phyloP scores from a whole-genome alignment of 2,329 filamentous ascomycete species.

The Rutstroemia sydowiana region DNA sequence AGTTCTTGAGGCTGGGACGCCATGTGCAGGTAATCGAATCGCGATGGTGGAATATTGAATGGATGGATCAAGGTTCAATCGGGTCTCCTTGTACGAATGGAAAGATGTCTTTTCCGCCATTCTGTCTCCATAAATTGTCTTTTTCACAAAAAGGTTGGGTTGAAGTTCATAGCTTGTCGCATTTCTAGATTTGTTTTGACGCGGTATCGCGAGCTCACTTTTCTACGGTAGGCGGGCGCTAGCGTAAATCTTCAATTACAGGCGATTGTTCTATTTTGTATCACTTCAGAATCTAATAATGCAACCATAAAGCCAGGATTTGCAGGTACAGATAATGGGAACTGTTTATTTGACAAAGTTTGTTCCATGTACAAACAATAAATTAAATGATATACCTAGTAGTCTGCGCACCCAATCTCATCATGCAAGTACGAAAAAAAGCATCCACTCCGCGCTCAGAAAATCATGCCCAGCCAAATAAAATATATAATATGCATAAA shows the following conservation, averaged over 20 bases:
- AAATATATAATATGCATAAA: background rate
- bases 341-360: background rate
- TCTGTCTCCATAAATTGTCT: slow-evolving; percentile 50
- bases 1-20: slow-evolving; percentile 27
- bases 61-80: slow-evolving; percentile 71
- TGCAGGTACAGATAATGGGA: background rate
- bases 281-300: background rate
- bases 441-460: slow-evolving; percentile 1
- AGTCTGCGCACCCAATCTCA: background rate
- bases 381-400: background rate
- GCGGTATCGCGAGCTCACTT: slow-evolving; percentile 17
- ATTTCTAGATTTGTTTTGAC: slow-evolving; percentile 19
- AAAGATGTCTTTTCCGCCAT: slow-evolving; percentile 58
- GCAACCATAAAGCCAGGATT: background rate
- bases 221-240: slow-evolving; percentile 12
- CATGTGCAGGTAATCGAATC: slow-evolving; percentile 56
- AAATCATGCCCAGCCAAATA: background rate
- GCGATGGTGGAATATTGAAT: slow-evolving; percentile 62
- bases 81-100: slow-evolving; percentile 78
- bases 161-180: slow-evolving; percentile 16
- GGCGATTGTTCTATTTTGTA: background rate
- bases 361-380: background rate
- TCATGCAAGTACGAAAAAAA: slow-evolving; percentile 1
- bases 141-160: slow-evolving; percentile 12
- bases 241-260: slow-evolving; percentile 9